These are phyloP conservation scores for Gleditsia sinensis DNA, from an alignment of 306 rosid genomes.

Conservation along the genomic window DNA sequence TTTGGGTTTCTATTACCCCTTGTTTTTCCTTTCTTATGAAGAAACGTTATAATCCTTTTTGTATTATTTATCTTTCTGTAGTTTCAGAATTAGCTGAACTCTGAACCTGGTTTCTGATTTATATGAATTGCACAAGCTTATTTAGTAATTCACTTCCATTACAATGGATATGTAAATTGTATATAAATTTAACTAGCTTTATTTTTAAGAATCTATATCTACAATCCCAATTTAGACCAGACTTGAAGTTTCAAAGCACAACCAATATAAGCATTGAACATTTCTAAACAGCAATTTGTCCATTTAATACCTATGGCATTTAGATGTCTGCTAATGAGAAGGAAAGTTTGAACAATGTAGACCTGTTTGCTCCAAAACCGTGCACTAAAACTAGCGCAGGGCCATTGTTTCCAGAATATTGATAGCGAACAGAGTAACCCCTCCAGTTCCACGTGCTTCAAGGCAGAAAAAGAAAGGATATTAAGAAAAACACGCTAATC, in stretches of 20 bases:
- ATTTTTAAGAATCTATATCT: background rate
- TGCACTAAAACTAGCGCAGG: slow-evolving; percentile 82
- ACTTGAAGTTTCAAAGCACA: background rate
- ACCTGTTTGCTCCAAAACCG: slow-evolving; percentile 99
- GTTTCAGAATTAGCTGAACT: background rate
- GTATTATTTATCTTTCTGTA: too few relatives aligned
- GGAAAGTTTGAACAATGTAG: slow-evolving; percentile 41
- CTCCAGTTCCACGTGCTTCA: slow-evolving; percentile 86
- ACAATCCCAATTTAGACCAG: background rate
- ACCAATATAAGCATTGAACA: background rate
- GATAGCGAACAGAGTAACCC: slow-evolving; percentile 85
- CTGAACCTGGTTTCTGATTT: background rate
- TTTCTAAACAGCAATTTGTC: slow-evolving; percentile 28
- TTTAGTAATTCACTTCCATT: background rate
- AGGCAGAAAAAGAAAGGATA: background rate
- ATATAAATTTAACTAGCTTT: background rate
- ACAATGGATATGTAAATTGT: background rate
- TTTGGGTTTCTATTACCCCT: too few relatives aligned
- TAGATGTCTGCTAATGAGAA: slow-evolving; percentile 50
- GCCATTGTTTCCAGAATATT: slow-evolving; percentile 67
- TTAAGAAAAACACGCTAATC: background rate
- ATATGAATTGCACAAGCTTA: background rate
- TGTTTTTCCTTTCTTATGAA: too few relatives aligned
- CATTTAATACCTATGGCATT: slow-evolving; percentile 44
- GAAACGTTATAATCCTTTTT: too few relatives aligned